Conservation (phyloP, 176 grass and related monocot genomes). For the Sorghum bicolor region Sorghum_bicolor_NCBIv3 NC_012870.2:70376501-70377000, state of each 20-base stretch:
- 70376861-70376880: slow-evolving; percentile 60
- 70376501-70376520: background rate
- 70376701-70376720: slow-evolving; percentile 91
- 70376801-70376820: slow-evolving; percentile 83
- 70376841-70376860: slow-evolving; percentile 72
- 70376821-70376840: slow-evolving; percentile 76
- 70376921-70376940: slow-evolving; percentile 83
- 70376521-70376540: background rate
- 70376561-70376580: background rate
- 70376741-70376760: slow-evolving; percentile 86
- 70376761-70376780: slow-evolving; percentile 96
- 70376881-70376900: slow-evolving; percentile 62
- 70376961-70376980: slow-evolving; percentile 81
- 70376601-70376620: slow-evolving; percentile 72
- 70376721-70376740: slow-evolving; percentile 92
- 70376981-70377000: slow-evolving; percentile 66
- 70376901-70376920: slow-evolving; percentile 79
- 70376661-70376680: slow-evolving; percentile 81
- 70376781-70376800: slow-evolving; percentile 87
- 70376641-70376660: slow-evolving; percentile 94
- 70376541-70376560: background rate
- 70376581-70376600: slow-evolving; percentile 67
- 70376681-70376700: slow-evolving; percentile 89
- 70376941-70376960: slow-evolving; percentile 98
- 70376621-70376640: slow-evolving; percentile 75